Base-by-base conservation (phyloP, 1,139 yeast genomes). In the Yamadazyma buinensis region DNA sequence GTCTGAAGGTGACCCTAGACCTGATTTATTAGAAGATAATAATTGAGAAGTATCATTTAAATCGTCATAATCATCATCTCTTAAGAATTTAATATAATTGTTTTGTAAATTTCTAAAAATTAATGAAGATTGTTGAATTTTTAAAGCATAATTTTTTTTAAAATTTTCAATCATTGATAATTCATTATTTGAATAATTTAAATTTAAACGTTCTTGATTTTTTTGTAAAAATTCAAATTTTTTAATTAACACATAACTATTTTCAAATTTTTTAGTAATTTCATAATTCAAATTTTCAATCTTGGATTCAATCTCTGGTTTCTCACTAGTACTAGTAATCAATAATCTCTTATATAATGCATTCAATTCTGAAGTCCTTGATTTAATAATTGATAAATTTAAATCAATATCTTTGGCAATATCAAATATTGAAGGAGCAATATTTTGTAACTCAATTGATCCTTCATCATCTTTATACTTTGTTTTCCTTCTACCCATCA, bases 81-180 rank as follows among this genome's bases (percentile, higher is more conserved):
- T 72, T 38, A 84, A 59, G 47, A 80, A 78, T 49, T 85, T 84
- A 52, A 94, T 79, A 52, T 92, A 94, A 48, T 84, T 81, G 48
- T 90, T 86, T 56, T 92, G 99, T 50, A 90, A 65, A 50, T 86
- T 85, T 36, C 98, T 67, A 59, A 90, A 92, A 34, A 72, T 71
- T 19, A 90, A 75, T 28, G 95, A 82, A 32, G 76, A 65, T 30
- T 79, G 81, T 55, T 92, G 97, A 26, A 94, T 82, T 54, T 82
- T 81, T 27, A 82, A 67, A 3, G 98, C 98, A 57, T 90, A 78
- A 30, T 80, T 80, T 49, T 86, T 84, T 57, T 86, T 84, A 63
- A 86, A 77, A 57, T 90, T 92, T 33, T 77, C 80, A 38, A 88
- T 67, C 68, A 92, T 81, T 32, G 73, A 66, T 27, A 77, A 51